Conservation (phyloP, 73 alveolate species). For the Symbiodinium pilosum region DNA sequence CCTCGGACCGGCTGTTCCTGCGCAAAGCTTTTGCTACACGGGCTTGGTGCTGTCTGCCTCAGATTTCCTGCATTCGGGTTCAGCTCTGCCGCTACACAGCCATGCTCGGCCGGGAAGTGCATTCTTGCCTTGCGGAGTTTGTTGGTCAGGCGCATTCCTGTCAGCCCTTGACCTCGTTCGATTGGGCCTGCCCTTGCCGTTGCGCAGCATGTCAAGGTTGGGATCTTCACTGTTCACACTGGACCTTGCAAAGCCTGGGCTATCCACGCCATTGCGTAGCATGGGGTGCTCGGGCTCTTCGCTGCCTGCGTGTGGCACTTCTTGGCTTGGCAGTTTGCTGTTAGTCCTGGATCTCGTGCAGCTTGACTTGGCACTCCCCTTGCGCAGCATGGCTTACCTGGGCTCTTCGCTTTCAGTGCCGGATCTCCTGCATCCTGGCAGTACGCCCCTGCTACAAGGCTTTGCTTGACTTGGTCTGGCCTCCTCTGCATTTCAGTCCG, state of each 20-base stretch:
- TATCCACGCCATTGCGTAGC: not conserved
- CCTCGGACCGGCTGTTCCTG: not conserved
- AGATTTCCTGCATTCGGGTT: not conserved
- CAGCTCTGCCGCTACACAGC: not conserved
- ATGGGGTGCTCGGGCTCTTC: not conserved
- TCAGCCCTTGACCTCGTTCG: not conserved
- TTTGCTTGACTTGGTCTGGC: not conserved
- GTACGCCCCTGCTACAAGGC: not conserved
- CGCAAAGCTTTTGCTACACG: not conserved
- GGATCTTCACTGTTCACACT: not conserved
- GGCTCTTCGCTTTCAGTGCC: conserved; percentile 31
- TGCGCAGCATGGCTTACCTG: not conserved
- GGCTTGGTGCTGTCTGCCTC: not conserved
- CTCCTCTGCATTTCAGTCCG: not conserved
- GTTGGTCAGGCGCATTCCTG: not conserved
- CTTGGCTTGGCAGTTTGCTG: not conserved
- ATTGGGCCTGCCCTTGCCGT: not conserved
- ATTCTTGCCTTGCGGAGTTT: not conserved
- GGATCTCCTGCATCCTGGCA: conserved; percentile 39
- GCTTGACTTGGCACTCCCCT: not conserved
- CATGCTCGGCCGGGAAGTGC: not conserved
- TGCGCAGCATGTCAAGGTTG: not conserved
- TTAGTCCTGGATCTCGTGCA: not conserved
- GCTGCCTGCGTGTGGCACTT: not conserved
- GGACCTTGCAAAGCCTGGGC: conserved; percentile 3